These are phyloP conservation scores for Gossypioides kirkii DNA, from an alignment of 345 rosid species.

Conservation along the genomic window DNA sequence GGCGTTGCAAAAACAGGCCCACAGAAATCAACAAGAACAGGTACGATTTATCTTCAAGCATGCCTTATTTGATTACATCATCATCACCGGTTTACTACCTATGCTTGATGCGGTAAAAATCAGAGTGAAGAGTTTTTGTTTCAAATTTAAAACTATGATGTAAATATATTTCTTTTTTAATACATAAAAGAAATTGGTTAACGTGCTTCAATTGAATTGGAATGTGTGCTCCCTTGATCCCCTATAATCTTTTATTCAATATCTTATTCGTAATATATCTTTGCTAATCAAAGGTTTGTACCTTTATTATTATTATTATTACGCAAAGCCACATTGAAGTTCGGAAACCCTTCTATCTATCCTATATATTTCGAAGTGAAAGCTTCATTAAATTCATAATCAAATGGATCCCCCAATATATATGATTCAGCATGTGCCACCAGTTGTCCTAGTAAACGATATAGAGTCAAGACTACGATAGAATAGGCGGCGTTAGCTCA, in stretches of 20 bases:
- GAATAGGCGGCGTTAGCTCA: constrained; percentile 8
- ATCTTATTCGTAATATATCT: not conserved
- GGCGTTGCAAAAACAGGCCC: constrained; percentile 14
- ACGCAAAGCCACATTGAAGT: not conserved
- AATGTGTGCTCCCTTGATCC: constrained; percentile 8
- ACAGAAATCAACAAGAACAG: not conserved
- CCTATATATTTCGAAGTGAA: not conserved
- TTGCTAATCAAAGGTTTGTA: constrained; percentile 1
- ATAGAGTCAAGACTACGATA: not conserved
- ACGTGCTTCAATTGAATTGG: constrained; percentile 11
- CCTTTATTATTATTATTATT: not conserved
- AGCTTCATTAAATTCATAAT: not conserved
- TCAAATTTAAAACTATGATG: no score
- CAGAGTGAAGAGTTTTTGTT: no score
- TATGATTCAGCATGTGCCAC: not conserved
- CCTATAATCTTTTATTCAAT: not conserved
- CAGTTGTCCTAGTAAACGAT: not conserved
- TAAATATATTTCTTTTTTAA: not conserved
- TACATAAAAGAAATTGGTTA: not conserved
- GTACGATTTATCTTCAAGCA: not conserved
- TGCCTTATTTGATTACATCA: not conserved
- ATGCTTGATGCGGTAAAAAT: no score
- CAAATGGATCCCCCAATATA: not conserved
- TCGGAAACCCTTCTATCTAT: not conserved
- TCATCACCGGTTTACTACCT: not conserved